Conservation (phyloP, 176 grass and related monocot genomes). For the Phragmites australis region DNA sequence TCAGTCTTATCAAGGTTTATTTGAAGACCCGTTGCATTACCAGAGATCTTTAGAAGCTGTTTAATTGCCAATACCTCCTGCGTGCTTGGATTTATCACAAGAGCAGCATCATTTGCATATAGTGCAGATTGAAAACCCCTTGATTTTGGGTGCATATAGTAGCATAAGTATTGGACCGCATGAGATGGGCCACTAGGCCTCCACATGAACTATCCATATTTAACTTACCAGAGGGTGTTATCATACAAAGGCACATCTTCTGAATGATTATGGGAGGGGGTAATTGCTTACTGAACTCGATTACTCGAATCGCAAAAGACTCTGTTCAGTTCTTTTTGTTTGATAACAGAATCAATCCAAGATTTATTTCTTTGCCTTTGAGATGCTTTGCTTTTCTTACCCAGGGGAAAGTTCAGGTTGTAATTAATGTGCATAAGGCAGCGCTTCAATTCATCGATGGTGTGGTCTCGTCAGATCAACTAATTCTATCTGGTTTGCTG, state of each 20-base stretch:
- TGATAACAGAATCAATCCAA: background rate
- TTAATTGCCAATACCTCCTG: no score
- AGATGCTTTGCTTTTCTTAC: background rate
- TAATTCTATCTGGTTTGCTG: background rate
- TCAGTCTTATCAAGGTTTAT: no score
- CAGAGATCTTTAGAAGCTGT: no score
- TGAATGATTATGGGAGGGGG: background rate
- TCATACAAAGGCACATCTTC: background rate
- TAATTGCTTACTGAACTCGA: background rate
- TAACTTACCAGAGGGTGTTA: background rate
- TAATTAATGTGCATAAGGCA: conserved; percentile 67
- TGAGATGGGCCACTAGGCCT: background rate
- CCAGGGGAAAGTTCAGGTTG: conserved; percentile 64
- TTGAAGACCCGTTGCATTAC: no score
- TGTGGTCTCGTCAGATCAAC: conserved; percentile 33
- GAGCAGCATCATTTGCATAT: no score
- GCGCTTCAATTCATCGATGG: conserved; percentile 70
- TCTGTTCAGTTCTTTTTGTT: background rate
- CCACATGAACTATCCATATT: background rate
- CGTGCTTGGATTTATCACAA: no score
- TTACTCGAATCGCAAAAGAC: background rate
- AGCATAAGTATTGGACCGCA: background rate
- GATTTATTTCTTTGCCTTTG: background rate
- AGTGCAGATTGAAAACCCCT: no score
- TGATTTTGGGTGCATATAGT: no score